phyloP scores from a whole-genome alignment of 2,329 filamentous ascomycete species.

The Botrytis fragariae region DNA sequence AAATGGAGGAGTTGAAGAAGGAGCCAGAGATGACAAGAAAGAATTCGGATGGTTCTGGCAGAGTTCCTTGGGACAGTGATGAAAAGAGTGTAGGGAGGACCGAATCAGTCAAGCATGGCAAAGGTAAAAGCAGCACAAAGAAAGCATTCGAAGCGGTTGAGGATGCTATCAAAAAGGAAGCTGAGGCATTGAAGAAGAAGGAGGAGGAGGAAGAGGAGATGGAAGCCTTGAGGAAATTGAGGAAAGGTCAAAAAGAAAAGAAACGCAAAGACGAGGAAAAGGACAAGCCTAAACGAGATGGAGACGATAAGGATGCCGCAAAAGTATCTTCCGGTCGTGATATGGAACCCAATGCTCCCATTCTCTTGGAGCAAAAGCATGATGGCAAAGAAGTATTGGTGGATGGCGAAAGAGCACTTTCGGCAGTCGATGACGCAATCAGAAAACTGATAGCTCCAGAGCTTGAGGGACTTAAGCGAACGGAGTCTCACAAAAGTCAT shows the following conservation, averaged over 20 bases:
- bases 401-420: conserved; percentile 7
- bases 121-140: conserved; percentile 20
- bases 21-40: conserved; percentile 15
- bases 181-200: conserved; percentile 18
- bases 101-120: conserved; percentile 15
- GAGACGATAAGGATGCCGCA: conserved; percentile 16
- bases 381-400: conserved; percentile 8
- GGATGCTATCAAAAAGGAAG: conserved; percentile 21
- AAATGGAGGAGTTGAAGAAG: conserved; percentile 21
- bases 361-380: background rate
- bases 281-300: conserved; percentile 13
- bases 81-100: conserved; percentile 17
- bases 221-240: conserved; percentile 18
- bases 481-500: conserved; percentile 15
- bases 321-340: conserved; percentile 7
- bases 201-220: conserved; percentile 19
- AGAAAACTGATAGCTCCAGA: conserved; percentile 16
- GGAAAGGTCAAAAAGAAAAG: conserved; percentile 15
- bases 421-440: conserved; percentile 19
- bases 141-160: conserved; percentile 21
- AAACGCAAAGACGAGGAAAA: conserved; percentile 21
- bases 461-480: conserved; percentile 11
- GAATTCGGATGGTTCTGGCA: conserved; percentile 11
- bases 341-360: background rate
- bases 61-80: conserved; percentile 19